Evolutionary conservation across 1,139 yeast species (phyloP).

Genomic region (Candida frijolesensis): DNA sequence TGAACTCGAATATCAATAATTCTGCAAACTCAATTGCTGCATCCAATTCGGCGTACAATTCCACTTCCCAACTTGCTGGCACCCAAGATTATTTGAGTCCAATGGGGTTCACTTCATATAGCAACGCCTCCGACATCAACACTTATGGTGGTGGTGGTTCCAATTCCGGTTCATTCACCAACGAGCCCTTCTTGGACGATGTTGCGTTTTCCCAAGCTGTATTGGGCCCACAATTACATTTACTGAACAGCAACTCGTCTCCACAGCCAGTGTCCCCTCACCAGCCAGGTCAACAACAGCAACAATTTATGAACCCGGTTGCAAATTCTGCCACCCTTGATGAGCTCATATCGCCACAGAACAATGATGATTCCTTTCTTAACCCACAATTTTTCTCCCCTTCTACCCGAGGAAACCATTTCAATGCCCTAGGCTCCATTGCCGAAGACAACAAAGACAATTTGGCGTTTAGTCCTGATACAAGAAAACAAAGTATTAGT

Average conservation of each 20-base stretch:
- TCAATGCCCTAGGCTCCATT: slow-evolving; percentile 33
- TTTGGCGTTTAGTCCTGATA: slow-evolving; percentile 32
- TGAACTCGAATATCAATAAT: slow-evolving; percentile 6
- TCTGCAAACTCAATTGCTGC: slow-evolving; percentile 6
- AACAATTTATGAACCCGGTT: slow-evolving; percentile 19
- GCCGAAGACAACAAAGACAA: slow-evolving; percentile 26
- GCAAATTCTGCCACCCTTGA: slow-evolving; percentile 28
- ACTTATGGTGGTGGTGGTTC: slow-evolving; percentile 11
- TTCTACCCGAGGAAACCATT: slow-evolving; percentile 27
- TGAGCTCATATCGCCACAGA: slow-evolving; percentile 39
- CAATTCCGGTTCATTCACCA: slow-evolving; percentile 24
- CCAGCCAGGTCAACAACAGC: slow-evolving; percentile 8
- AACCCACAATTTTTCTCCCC: slow-evolving; percentile 49
- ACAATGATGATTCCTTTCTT: slow-evolving; percentile 24
- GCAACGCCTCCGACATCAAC: slow-evolving; percentile 10
- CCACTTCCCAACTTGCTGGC: slow-evolving; percentile 13
- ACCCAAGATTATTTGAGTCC: slow-evolving; percentile 17
- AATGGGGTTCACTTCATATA: slow-evolving; percentile 12
- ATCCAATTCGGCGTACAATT: slow-evolving; percentile 13
- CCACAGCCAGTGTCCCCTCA: slow-evolving; percentile 17
- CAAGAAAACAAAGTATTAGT: slow-evolving; percentile 36
- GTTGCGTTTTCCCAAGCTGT: slow-evolving; percentile 18
- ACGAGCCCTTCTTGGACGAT: slow-evolving; percentile 41
- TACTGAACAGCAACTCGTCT: slow-evolving; percentile 15
- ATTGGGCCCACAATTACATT: slow-evolving; percentile 17